Conservation (phyloP, 805 yeast genomes). For the Candida ulmi region DNA sequence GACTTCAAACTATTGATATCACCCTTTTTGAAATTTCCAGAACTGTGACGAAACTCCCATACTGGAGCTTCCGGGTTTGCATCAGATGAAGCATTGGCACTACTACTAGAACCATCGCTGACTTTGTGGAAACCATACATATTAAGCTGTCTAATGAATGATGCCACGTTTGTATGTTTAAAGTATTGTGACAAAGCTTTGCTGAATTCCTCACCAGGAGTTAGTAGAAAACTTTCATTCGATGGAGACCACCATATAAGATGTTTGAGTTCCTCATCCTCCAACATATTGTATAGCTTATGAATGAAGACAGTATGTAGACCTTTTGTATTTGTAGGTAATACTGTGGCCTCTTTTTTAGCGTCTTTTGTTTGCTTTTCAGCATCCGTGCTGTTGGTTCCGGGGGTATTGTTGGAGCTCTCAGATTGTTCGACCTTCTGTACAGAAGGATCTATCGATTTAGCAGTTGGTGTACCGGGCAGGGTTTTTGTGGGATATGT, state of each 20-base stretch:
- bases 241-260: slow-evolving; percentile 81
- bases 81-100: not conserved
- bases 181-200: slow-evolving; percentile 61
- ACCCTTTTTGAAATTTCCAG: slow-evolving; percentile 75
- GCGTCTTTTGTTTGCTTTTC: slow-evolving; percentile 2
- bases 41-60: slow-evolving; percentile 91
- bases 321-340: slow-evolving; percentile 23
- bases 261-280: slow-evolving; percentile 64
- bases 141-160: slow-evolving; percentile 73
- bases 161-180: slow-evolving; percentile 76
- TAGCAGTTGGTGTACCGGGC: too few relatives aligned
- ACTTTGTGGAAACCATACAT: slow-evolving; percentile 84
- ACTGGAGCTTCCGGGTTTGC: slow-evolving; percentile 18
- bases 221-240: slow-evolving; percentile 68
- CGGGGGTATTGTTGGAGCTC: not conserved
- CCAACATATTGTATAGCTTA: slow-evolving; percentile 86
- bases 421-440: not conserved
- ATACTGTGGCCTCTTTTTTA: slow-evolving; percentile 10
- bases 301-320: slow-evolving; percentile 67
- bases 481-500: too few relatives aligned
- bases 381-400: not conserved
- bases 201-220: slow-evolving; percentile 83
- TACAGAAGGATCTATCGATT: not conserved
- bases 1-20: slow-evolving; percentile 65
- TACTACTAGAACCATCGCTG: slow-evolving; percentile 15